These are phyloP conservation scores for Gossypium lobatum DNA, from an alignment of 441 rosid species.

Conservation along the genomic window DNA sequence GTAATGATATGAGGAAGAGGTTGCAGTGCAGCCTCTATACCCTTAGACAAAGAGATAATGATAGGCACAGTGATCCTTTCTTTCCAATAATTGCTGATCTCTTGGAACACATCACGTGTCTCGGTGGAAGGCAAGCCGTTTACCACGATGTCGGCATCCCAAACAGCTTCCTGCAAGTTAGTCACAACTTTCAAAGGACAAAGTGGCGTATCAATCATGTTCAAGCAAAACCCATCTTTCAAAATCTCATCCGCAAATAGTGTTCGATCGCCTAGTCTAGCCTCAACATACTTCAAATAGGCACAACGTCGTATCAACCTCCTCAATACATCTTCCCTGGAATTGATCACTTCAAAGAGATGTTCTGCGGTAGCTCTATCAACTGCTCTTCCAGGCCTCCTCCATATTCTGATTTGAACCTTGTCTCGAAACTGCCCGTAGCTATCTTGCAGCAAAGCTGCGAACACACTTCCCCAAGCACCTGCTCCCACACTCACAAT, in stretches of 20 bases:
- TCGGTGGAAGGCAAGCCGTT: slow-evolving; percentile 80
- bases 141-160: slow-evolving; percentile 85
- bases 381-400: slow-evolving; percentile 60
- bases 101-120: slow-evolving; percentile 60
- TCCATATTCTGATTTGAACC: slow-evolving; percentile 67
- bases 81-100: slow-evolving; percentile 60
- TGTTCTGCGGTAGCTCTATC: slow-evolving; percentile 70
- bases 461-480: slow-evolving; percentile 85
- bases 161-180: slow-evolving; percentile 76
- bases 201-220: slow-evolving; percentile 74
- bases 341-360: slow-evolving; percentile 73
- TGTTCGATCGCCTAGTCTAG: slow-evolving; percentile 66
- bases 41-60: slow-evolving; percentile 70
- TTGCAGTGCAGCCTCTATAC: slow-evolving; percentile 63
- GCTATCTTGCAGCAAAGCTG: slow-evolving; percentile 65
- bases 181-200: slow-evolving; percentile 82
- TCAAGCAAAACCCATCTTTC: slow-evolving; percentile 80
- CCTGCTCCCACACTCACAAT: slow-evolving; percentile 79
- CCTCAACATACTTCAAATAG: slow-evolving; percentile 72
- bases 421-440: slow-evolving; percentile 63
- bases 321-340: slow-evolving; percentile 70
- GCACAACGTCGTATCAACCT: slow-evolving; percentile 74
- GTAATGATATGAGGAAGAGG: slow-evolving; percentile 63
- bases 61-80: slow-evolving; percentile 61
- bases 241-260: slow-evolving; percentile 67